Evolutionary conservation across 2,329 filamentous ascomycete species (phyloP).

Genomic region (Lasiodiplodia sp.): DNA sequence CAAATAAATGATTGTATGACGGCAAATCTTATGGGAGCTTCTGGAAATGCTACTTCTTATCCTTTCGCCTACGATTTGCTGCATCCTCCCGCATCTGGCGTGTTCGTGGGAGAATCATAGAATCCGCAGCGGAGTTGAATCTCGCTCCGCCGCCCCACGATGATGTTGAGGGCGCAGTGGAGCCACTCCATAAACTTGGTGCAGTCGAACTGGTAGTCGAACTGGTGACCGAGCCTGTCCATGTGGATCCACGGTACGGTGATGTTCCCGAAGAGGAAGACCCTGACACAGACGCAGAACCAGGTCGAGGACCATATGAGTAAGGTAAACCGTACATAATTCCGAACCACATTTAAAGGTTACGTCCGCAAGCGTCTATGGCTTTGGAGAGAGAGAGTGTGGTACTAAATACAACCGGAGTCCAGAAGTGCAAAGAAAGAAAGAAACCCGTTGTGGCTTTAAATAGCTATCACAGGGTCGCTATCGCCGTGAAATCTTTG

Average conservation of each 20-base stretch:
- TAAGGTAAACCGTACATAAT: not conserved
- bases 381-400: too few species aligned
- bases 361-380: not conserved
- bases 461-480: not conserved
- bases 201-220: not conserved
- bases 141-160: constrained; percentile 13
- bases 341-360: not conserved
- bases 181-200: not conserved
- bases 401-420: not conserved
- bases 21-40: not conserved
- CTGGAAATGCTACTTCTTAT: not conserved
- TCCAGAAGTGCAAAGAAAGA: not conserved
- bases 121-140: not conserved
- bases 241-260: not conserved
- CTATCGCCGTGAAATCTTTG: not conserved
- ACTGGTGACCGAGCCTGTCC: not conserved
- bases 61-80: not conserved
- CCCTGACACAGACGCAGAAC: not conserved
- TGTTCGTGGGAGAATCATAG: constrained; percentile 3
- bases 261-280: not conserved
- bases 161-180: constrained; percentile 8
- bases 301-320: not conserved
- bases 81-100: not conserved
- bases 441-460: not conserved
- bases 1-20: not conserved